Percentiles rank a stretch among this genome's conserved stretches.
Evolutionary conservation across 192 early-diverging fungal species (phyloP).

Genomic region (Umbelopsis isabellina): DNA sequence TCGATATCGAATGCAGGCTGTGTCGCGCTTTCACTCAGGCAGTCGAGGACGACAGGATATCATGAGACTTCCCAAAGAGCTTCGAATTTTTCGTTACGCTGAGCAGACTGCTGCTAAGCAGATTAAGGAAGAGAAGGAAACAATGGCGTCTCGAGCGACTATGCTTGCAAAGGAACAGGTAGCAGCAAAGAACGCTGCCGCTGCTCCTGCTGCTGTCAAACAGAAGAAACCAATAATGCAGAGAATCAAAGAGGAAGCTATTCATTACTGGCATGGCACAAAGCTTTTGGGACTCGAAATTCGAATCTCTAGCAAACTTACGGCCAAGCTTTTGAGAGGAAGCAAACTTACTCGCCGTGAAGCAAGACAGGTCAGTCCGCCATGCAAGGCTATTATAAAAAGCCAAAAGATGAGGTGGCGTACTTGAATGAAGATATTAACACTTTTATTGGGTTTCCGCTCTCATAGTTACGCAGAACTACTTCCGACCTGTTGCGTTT

Average conservation of each 20-base stretch:
- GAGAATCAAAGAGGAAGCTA: slow-evolving; percentile 84
- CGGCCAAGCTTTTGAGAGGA: slow-evolving; percentile 76
- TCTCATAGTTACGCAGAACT: slow-evolving; percentile 76
- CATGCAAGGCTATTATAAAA: too few relatives aligned
- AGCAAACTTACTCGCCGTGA: slow-evolving; percentile 83
- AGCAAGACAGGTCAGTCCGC: slow-evolving; percentile 68
- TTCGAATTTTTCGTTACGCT: slow-evolving; percentile 36
- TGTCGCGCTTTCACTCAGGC: slow-evolving; percentile 7
- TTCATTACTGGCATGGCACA: slow-evolving; percentile 93
- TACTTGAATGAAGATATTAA: background rate
- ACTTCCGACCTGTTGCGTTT: slow-evolving; percentile 84
- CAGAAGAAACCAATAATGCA: slow-evolving; percentile 69
- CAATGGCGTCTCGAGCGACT: slow-evolving; percentile 41
- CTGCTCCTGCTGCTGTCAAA: slow-evolving; percentile 27
- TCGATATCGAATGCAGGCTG: slow-evolving; percentile 10
- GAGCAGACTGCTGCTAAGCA: slow-evolving; percentile 42
- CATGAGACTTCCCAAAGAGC: slow-evolving; percentile 28
- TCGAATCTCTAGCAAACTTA: slow-evolving; percentile 78
- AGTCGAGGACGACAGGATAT: slow-evolving; percentile 17
- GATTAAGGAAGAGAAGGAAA: slow-evolving; percentile 42
- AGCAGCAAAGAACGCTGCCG: background rate
- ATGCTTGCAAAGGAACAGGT: slow-evolving; percentile 40
- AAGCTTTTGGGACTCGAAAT: slow-evolving; percentile 90
- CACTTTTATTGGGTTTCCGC: background rate
- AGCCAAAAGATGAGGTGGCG: too few relatives aligned